Evolutionary conservation across 345 rosid genomes (phyloP).

Genomic region (Anastatica hierochuntica): DNA sequence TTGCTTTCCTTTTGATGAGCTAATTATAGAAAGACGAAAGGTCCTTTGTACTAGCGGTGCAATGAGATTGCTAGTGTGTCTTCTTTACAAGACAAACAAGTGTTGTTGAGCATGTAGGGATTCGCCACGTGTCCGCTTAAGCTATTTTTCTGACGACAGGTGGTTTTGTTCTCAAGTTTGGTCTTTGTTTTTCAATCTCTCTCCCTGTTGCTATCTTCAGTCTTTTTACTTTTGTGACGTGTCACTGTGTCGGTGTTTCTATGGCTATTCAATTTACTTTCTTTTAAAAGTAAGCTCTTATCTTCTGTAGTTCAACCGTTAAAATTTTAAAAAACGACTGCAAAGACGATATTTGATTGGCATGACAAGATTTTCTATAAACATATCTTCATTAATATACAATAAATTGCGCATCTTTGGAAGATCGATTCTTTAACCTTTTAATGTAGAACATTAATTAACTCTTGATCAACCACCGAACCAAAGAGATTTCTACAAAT

Average conservation of each 20-base stretch:
- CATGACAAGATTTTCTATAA: no score
- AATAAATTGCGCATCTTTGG: no score
- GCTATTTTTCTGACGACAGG: slow-evolving; percentile 15
- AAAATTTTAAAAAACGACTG: no score
- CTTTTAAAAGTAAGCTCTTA: neutral
- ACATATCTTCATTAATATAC: no score
- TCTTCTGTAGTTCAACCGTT: no score
- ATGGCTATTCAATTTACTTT: neutral
- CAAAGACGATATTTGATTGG: no score
- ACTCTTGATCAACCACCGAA: no score
- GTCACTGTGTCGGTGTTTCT: slow-evolving; percentile 7
- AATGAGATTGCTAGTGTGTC: slow-evolving; percentile 25
- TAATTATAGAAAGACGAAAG: slow-evolving; percentile 14
- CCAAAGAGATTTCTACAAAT: no score
- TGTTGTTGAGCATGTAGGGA: slow-evolving; percentile 16
- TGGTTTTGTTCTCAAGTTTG: slow-evolving; percentile 25
- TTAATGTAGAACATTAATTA: no score
- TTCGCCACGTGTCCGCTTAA: slow-evolving; percentile 14
- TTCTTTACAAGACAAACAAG: slow-evolving; percentile 16
- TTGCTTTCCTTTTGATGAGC: neutral
- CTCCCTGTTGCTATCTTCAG: slow-evolving; percentile 14
- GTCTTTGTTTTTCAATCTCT: slow-evolving; percentile 9
- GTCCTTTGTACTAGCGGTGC: slow-evolving; percentile 12
- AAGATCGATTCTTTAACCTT: no score
- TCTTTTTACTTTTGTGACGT: neutral